Percentiles rank a stretch among this genome's conserved stretches.
These are phyloP conservation scores for Solanum neorickii DNA, from an alignment of 257 asterid genomes.

Conservation along the genomic window DNA sequence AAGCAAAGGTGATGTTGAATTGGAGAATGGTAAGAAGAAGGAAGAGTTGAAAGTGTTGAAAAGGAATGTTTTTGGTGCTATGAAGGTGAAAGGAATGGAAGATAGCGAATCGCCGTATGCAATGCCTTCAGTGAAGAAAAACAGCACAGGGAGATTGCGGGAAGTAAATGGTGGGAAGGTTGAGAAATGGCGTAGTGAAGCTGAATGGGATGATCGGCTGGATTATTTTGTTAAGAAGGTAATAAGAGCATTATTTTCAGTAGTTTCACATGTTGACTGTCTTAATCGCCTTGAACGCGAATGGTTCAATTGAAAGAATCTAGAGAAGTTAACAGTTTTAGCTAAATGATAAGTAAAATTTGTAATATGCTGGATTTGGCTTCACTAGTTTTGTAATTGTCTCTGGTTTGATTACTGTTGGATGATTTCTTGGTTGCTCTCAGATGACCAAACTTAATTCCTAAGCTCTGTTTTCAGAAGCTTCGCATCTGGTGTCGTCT, in stretches of 20 bases:
- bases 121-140: constrained; percentile 8
- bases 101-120: constrained; percentile 36
- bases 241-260: neutral
- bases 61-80: constrained; percentile 33
- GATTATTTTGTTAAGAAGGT: constrained; percentile 63
- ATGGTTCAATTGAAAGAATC: neutral
- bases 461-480: constrained; percentile 38
- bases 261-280: neutral
- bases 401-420: neutral
- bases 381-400: neutral
- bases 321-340: neutral
- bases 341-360: neutral
- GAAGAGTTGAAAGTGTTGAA: constrained; percentile 12
- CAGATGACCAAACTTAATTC: neutral
- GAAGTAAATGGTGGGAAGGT: constrained; percentile 13
- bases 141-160: constrained; percentile 6
- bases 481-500: constrained; percentile 68
- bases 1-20: constrained; percentile 15
- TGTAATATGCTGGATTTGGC: neutral
- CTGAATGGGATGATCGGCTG: constrained; percentile 37
- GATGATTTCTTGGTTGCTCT: neutral
- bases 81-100: constrained; percentile 29
- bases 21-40: constrained; percentile 7
- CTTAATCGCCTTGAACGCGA: neutral
- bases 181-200: constrained; percentile 15